These are phyloP conservation scores for Lactarius sanguifluus DNA, from an alignment of 768 basidiomycete genomes.

Conservation along the genomic window DNA sequence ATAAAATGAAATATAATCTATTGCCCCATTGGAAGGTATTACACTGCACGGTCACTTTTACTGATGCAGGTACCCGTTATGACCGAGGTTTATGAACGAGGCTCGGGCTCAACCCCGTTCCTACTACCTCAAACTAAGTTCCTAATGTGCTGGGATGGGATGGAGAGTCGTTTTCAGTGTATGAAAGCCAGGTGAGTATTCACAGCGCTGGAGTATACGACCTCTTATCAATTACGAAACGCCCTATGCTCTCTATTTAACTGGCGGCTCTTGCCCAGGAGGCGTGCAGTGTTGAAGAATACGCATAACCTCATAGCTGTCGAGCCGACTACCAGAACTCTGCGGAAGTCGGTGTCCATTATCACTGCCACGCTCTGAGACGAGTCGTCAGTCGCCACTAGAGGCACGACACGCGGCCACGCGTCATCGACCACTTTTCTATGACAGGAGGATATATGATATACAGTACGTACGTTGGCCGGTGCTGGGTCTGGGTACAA, in stretches of 20 bases:
- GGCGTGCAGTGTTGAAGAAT: not conserved
- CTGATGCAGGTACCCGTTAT: no score
- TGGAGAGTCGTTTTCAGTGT: not conserved
- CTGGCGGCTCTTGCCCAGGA: not conserved
- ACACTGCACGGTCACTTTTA: no score
- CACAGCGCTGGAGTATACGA: not conserved
- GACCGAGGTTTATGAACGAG: not conserved
- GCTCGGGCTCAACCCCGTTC: not conserved
- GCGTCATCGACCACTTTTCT: conserved; percentile 1
- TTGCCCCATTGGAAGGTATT: no score
- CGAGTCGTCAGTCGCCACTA: not conserved
- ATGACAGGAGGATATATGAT: not conserved
- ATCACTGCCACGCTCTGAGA: not conserved
- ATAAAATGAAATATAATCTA: no score
- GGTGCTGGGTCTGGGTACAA: not conserved
- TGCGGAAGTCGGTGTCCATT: not conserved
- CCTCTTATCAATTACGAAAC: not conserved
- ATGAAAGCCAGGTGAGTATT: not conserved
- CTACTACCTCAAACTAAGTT: not conserved
- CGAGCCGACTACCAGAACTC: not conserved
- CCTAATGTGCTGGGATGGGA: not conserved
- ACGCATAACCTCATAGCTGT: not conserved
- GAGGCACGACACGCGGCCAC: not conserved
- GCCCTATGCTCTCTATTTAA: not conserved
- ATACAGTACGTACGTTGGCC: not conserved